Evolutionary conservation across 805 yeast species (phyloP).

Genomic region (Pichia membranifaciens): DNA sequence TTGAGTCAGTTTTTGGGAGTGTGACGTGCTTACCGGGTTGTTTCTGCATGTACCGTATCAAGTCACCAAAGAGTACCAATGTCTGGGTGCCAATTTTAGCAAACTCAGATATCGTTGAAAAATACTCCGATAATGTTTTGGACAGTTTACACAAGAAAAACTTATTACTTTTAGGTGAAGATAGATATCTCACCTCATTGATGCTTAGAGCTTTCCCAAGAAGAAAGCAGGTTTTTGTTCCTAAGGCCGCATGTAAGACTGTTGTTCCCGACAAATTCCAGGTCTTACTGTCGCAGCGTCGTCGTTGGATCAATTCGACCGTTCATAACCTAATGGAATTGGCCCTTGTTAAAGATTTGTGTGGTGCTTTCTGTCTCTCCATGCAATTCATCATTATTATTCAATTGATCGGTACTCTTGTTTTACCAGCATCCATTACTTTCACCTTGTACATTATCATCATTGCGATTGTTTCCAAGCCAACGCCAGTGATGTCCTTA

Average conservation of each 20-base stretch:
- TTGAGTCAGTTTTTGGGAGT: slow-evolving; percentile 91
- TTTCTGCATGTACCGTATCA: slow-evolving; percentile 86
- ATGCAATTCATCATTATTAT: slow-evolving; percentile 88
- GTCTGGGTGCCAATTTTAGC: slow-evolving; percentile 94
- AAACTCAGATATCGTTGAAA: slow-evolving; percentile 88
- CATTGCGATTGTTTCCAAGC: slow-evolving; percentile 60
- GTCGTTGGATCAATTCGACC: slow-evolving; percentile 96
- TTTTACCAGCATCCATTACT: slow-evolving; percentile 80
- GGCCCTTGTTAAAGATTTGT: slow-evolving; percentile 74
- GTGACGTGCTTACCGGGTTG: slow-evolving; percentile 96
- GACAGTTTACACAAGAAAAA: slow-evolving; percentile 84
- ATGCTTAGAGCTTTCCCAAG: slow-evolving; percentile 88
- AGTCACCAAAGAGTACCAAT: slow-evolving; percentile 74
- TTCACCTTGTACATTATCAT: slow-evolving; percentile 78
- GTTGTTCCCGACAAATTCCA: slow-evolving; percentile 77
- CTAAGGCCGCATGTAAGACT: slow-evolving; percentile 90
- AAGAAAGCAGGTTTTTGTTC: slow-evolving; percentile 78
- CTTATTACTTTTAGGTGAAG: slow-evolving; percentile 81
- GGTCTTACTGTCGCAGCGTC: slow-evolving; percentile 82
- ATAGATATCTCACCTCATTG: slow-evolving; percentile 75
- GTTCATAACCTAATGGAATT: slow-evolving; percentile 89
- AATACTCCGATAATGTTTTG: slow-evolving; percentile 81
- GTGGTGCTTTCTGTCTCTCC: slow-evolving; percentile 92
- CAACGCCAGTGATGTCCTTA: slow-evolving; percentile 75
- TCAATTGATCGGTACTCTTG: slow-evolving; percentile 82